Base-by-base conservation (phyloP, 108 stramenopile genomes). In the Conticribra weissflogii region DNA sequence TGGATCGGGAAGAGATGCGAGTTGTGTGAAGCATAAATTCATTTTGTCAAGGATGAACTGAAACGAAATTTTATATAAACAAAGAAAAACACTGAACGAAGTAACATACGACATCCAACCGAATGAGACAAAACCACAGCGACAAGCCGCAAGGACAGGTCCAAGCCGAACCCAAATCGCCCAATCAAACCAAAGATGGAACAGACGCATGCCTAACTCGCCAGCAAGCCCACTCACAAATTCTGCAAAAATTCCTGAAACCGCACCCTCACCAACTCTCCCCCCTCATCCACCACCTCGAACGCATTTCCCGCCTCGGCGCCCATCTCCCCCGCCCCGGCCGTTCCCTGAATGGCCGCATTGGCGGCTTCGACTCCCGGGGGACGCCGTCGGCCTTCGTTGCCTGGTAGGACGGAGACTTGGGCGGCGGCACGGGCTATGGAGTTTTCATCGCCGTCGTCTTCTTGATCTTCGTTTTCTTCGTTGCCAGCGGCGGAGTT, bases 281-380 rank as follows among this genome's bases (percentile, higher is more conserved):
- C 91, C 47, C 78, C 84, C 64, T 89, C 91, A 70, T 92, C 91
- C 16, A 78, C 63, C 7, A 81, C 79, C 34, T 88, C 86, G 45
- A 86, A 84, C 1, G 75, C 53, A 22, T 47, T 41, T 17, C 51
- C 60, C 22, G 62, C 68, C 9, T n/a, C n/a, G n/a, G n/a, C n/a
- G n/a, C 76, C 84, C 3, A 57, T 76, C 8, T 77, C 84, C 23
- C 71, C 64, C 12, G 61, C 74, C 23, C 70, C 78, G 44, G 68
- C 50, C 34, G 81, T 87, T 23, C 88, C 91, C 84, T 89, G 88
- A 19, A 90, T 52, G n/a, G 88, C 91, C 47, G 85, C 81, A 28
- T 88, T 81, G 54, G 81, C 85, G n/a, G 71, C 71, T 53, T 78
- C 68, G 34, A 34, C 33, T 0, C 59, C 70, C 9, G 52, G 59